These are phyloP conservation scores for Phyllosticta ampelicida DNA, from an alignment of 2,329 filamentous ascomycete species.

Conservation along the genomic window DNA sequence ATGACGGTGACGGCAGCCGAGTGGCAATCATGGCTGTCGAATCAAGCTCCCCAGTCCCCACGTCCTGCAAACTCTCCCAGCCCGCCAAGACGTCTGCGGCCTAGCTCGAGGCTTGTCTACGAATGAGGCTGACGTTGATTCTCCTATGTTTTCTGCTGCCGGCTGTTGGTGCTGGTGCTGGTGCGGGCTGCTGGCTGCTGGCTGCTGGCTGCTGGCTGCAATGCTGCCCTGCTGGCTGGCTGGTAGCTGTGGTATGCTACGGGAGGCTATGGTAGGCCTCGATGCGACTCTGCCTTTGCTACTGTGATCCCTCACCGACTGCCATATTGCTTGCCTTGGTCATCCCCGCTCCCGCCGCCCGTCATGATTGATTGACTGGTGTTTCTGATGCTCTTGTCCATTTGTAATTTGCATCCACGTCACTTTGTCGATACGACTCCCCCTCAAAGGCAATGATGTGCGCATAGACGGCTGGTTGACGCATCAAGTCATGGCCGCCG, in stretches of 20 bases:
- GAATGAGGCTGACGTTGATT: not conserved
- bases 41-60: constrained; percentile 3
- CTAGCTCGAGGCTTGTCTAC: constrained; percentile 11
- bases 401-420: constrained; percentile 10
- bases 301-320: too few species aligned
- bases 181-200: too few species aligned
- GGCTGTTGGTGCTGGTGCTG: too few species aligned
- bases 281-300: too few species aligned
- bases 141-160: not conserved
- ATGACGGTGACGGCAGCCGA: constrained; percentile 9
- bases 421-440: constrained; percentile 8
- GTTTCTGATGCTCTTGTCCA: not conserved
- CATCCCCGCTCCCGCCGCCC: too few species aligned
- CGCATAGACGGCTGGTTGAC: not conserved
- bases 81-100: constrained; percentile 7
- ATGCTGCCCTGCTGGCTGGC: too few species aligned
- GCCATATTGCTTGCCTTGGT: too few species aligned
- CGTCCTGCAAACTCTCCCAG: constrained; percentile 3
- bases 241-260: too few species aligned
- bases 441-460: constrained; percentile 6
- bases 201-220: too few species aligned
- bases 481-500: not conserved
- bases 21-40: too few species aligned
- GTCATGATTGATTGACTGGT: too few species aligned
- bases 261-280: too few species aligned